phyloP scores from a whole-genome alignment of 768 basidiomycete species.

The Vararia minispora region DNA sequence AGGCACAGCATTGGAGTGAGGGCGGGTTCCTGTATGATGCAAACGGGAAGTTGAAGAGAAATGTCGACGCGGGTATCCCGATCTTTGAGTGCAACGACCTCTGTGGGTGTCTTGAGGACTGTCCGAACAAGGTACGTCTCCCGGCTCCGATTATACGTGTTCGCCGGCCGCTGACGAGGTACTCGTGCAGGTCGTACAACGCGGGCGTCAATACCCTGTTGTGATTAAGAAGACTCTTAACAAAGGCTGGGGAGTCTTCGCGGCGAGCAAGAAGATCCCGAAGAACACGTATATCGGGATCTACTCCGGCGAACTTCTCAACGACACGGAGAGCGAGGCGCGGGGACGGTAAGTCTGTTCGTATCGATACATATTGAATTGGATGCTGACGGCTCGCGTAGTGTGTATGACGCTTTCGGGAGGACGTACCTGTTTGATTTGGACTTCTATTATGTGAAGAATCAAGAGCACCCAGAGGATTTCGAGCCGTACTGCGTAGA shows the following conservation, averaged over 20 bases:
- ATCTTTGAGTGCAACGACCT: slow-evolving; percentile 82
- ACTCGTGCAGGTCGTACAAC: slow-evolving; percentile 61
- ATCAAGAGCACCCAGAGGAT: not conserved
- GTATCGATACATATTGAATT: not conserved
- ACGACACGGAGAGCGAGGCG: slow-evolving; percentile 50
- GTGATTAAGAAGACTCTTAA: slow-evolving; percentile 56
- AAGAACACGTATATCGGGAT: slow-evolving; percentile 68
- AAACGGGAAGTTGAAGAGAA: slow-evolving; percentile 34
- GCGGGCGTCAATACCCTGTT: slow-evolving; percentile 55
- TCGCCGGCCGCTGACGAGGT: not conserved
- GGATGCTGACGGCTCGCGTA: slow-evolving; percentile 19
- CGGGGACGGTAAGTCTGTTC: slow-evolving; percentile 48
- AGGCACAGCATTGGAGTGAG: slow-evolving; percentile 31
- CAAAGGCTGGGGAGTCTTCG: slow-evolving; percentile 87
- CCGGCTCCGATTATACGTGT: not conserved
- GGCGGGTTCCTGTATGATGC: slow-evolving; percentile 63
- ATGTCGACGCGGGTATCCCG: slow-evolving; percentile 45
- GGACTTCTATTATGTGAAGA: slow-evolving; percentile 60
- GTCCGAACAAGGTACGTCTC: slow-evolving; percentile 61
- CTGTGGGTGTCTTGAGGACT: slow-evolving; percentile 74
- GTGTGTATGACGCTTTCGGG: slow-evolving; percentile 64
- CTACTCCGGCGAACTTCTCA: slow-evolving; percentile 77
- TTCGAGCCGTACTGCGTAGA: slow-evolving; percentile 55
- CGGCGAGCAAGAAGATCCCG: slow-evolving; percentile 50
- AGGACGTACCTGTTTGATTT: slow-evolving; percentile 76